Evolutionary conservation across 352 stramenopile genomes (phyloP).

Genomic region (Aphanomyces stellatus): DNA sequence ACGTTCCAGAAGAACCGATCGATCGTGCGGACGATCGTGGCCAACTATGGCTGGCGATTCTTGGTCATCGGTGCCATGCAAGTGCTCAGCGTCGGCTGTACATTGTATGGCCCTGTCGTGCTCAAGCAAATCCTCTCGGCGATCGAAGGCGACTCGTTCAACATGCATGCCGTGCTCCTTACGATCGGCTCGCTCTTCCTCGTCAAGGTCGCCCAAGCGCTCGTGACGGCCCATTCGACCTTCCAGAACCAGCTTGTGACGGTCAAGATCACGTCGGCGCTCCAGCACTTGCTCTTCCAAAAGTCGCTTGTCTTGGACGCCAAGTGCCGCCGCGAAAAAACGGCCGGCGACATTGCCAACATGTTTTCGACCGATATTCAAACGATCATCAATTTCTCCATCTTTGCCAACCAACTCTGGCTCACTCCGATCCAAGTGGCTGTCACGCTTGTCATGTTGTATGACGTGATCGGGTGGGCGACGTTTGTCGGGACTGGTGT

Average conservation of each 20-base stretch:
- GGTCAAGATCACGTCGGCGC: neutral
- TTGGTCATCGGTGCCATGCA: slow-evolving; percentile 20
- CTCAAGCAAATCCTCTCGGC: slow-evolving; percentile 32
- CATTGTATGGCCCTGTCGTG: slow-evolving; percentile 29
- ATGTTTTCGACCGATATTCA: slow-evolving; percentile 29
- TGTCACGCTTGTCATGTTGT: slow-evolving; percentile 32
- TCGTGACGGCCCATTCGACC: neutral
- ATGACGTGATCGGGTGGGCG: slow-evolving; percentile 24
- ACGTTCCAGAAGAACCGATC: slow-evolving; percentile 2
- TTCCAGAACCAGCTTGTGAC: neutral
- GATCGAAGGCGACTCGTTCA: slow-evolving; percentile 18
- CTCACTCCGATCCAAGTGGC: slow-evolving; percentile 33
- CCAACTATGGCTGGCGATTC: slow-evolving; percentile 22
- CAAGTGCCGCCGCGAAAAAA: neutral
- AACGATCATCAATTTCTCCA: slow-evolving; percentile 26
- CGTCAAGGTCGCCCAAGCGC: neutral
- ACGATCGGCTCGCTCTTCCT: neutral
- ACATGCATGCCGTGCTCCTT: slow-evolving; percentile 23
- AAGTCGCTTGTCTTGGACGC: neutral
- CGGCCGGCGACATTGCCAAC: slow-evolving; percentile 28
- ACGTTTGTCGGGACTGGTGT: slow-evolving; percentile 35
- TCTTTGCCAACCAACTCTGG: slow-evolving; percentile 37
- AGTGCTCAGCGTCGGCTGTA: slow-evolving; percentile 9
- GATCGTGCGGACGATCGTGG: slow-evolving; percentile 19
- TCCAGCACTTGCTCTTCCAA: neutral